Conservation (phyloP, 192 early-diverging fungal species). For the Entrophospora sp. region DNA sequence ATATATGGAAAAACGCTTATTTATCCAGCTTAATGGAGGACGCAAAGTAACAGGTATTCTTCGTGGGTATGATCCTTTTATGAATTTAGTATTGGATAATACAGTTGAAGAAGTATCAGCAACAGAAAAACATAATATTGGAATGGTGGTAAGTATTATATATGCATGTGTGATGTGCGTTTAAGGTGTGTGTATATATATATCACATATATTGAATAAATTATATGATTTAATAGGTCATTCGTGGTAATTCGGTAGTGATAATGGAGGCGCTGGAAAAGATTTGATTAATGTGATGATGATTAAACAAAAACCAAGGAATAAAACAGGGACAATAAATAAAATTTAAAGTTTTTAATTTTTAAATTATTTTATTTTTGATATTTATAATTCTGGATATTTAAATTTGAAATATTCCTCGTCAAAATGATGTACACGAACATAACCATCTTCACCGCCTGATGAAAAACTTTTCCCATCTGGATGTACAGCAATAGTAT, state of each 20-base stretch:
- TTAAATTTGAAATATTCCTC: slow-evolving; percentile 93
- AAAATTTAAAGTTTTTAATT: too few species aligned
- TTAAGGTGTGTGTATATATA: not conserved
- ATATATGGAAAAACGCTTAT: slow-evolving; percentile 91
- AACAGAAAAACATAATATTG: slow-evolving; percentile 63
- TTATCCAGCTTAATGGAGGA: slow-evolving; percentile 84
- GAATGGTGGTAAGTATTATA: slow-evolving; percentile 69
- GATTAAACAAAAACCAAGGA: too few species aligned
- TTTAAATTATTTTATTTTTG: too few species aligned
- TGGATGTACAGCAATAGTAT: slow-evolving; percentile 95
- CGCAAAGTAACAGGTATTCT: slow-evolving; percentile 90
- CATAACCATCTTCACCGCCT: slow-evolving; percentile 98
- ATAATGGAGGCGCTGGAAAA: slow-evolving; percentile 22
- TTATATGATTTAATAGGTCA: not conserved
- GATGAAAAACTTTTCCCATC: slow-evolving; percentile 88
- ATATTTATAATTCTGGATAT: slow-evolving; percentile 45
- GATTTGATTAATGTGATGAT: not conserved
- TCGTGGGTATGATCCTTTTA: slow-evolving; percentile 98
- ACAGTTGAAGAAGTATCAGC: slow-evolving; percentile 71
- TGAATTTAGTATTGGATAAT: slow-evolving; percentile 97
- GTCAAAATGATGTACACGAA: slow-evolving; percentile 95
- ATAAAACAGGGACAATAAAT: too few species aligned
- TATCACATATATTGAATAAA: not conserved
- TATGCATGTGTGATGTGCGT: too few species aligned
- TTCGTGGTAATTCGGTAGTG: slow-evolving; percentile 20